Conservation (phyloP, 441 rosid genomes). For the Dalechampia spathulata region DNA sequence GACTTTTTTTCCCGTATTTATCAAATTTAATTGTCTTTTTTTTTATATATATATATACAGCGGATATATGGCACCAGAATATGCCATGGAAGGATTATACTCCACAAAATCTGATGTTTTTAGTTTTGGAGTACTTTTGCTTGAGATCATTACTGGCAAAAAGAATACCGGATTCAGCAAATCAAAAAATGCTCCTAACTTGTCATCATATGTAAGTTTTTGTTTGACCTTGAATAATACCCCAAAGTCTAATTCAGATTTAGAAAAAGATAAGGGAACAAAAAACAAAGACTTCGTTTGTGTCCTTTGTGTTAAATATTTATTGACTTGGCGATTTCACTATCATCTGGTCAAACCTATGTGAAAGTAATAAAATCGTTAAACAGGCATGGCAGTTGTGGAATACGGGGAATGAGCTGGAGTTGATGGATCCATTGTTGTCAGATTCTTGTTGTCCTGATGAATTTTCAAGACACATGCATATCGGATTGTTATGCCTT, state of each 20-base stretch:
- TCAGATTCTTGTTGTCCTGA: constrained; percentile 13
- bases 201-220: constrained; percentile 29
- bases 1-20: too few species aligned
- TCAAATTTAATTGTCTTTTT: too few species aligned
- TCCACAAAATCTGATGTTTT: constrained; percentile 40
- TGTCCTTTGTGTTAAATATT: too few species aligned
- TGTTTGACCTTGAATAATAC: too few species aligned
- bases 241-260: too few species aligned
- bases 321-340: too few species aligned
- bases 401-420: constrained; percentile 25
- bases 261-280: too few species aligned
- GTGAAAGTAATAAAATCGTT: too few species aligned
- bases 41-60: constrained; percentile 12
- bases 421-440: constrained; percentile 31
- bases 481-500: constrained; percentile 30
- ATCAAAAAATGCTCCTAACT: constrained; percentile 12
- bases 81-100: constrained; percentile 40
- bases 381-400: constrained; percentile 34
- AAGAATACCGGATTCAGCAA: constrained; percentile 23
- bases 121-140: constrained; percentile 40
- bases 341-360: too few species aligned
- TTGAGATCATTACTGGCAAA: constrained; percentile 37
- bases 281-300: too few species aligned
- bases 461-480: constrained; percentile 24
- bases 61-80: constrained; percentile 47